These are phyloP conservation scores for Pythium plurisporium DNA, from an alignment of 352 stramenopile species.

Conservation along the genomic window DNA sequence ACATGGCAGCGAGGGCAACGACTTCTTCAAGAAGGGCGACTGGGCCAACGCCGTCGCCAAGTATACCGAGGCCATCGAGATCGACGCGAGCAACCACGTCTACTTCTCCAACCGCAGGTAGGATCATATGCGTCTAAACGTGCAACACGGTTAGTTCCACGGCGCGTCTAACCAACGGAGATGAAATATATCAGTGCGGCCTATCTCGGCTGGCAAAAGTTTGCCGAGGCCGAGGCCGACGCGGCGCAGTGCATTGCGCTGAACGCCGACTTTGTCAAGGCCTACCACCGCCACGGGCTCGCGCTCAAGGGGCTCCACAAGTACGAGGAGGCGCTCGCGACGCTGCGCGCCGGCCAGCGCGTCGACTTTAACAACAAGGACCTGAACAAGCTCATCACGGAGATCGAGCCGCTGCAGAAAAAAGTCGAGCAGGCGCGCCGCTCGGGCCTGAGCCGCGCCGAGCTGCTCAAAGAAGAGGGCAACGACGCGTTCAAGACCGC, in stretches of 20 bases:
- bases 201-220: conserved; percentile 59
- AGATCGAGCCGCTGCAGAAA: conserved; percentile 79
- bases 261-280: conserved; percentile 94
- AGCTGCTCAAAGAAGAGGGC: conserved; percentile 92
- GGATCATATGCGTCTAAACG: not conserved
- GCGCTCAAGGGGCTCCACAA: conserved; percentile 87
- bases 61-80: conserved; percentile 90
- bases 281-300: conserved; percentile 92
- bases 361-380: conserved; percentile 86
- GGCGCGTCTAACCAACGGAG: not conserved
- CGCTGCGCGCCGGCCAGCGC: conserved; percentile 63
- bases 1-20: conserved; percentile 86
- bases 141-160: not conserved
- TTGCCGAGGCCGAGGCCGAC: conserved; percentile 83
- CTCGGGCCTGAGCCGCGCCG: conserved; percentile 68
- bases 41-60: conserved; percentile 88
- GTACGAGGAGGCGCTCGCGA: conserved; percentile 75
- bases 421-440: conserved; percentile 58
- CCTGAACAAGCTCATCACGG: conserved; percentile 71
- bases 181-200: conserved; percentile 40
- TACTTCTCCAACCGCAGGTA: conserved; percentile 94
- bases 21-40: conserved; percentile 91
- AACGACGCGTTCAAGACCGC: conserved; percentile 93
- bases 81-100: conserved; percentile 88
- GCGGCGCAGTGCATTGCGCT: conserved; percentile 87